These are phyloP conservation scores for Gossypium sturtianum DNA, from an alignment of 345 rosid species.

Conservation along the genomic window DNA sequence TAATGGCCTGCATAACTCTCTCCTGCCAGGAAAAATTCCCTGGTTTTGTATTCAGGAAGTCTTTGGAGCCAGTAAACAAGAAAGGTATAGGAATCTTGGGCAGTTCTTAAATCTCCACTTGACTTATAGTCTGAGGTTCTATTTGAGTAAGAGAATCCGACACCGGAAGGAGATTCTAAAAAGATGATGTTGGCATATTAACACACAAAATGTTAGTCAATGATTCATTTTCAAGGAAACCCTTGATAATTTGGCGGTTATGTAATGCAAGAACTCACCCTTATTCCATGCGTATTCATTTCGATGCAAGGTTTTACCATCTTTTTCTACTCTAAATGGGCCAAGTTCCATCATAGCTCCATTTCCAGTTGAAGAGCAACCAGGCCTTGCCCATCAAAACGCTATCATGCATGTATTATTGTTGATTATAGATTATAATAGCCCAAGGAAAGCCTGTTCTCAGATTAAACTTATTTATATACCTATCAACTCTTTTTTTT, in stretches of 20 bases:
- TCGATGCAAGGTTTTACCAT: conserved; percentile 29
- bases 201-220: background rate
- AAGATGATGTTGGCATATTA: conserved; percentile 36
- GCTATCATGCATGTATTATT: background rate
- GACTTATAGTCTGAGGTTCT: conserved; percentile 27
- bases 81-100: conserved; percentile 30
- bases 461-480: too few species aligned
- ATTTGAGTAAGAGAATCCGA: conserved; percentile 49
- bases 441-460: background rate
- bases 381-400: conserved; percentile 28
- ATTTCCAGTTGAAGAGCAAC: conserved; percentile 36
- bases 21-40: background rate
- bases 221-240: background rate
- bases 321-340: conserved; percentile 32
- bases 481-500: too few species aligned
- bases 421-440: background rate
- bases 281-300: conserved; percentile 34
- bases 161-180: conserved; percentile 48
- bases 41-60: background rate
- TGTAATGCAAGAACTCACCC: conserved; percentile 10
- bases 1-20: conserved; percentile 24
- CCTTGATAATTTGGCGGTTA: too few species aligned
- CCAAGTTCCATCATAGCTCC: conserved; percentile 43
- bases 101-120: conserved; percentile 36
- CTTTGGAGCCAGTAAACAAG: conserved; percentile 11